A percentile compares a stretch with the other conserved stretches of the same genome.
These are phyloP conservation scores for Dictyostelium citrinum DNA, from an alignment of 78 protist species.

Conservation along the genomic window DNA sequence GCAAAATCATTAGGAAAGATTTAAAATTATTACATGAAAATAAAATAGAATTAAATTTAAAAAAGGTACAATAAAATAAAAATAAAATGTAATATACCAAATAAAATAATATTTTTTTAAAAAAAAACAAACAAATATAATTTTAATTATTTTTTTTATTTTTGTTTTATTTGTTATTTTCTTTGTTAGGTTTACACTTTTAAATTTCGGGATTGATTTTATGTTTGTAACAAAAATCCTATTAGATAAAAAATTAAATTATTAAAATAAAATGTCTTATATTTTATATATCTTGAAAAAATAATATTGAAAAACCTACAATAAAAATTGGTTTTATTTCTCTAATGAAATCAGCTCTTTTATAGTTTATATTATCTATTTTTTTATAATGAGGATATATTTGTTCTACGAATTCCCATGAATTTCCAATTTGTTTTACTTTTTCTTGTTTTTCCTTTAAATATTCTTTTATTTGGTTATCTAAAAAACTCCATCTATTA, in stretches of 20 bases:
- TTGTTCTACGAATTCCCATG: not conserved
- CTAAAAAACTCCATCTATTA: not conserved
- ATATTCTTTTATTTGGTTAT: not conserved
- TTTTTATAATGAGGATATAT: not conserved
- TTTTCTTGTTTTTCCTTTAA: not conserved
- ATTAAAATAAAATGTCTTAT: no score
- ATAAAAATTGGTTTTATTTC: not conserved
- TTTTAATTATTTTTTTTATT: not conserved
- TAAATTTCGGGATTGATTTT: not conserved
- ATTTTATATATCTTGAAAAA: no score
- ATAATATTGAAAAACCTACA: not conserved
- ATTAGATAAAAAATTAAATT: no score
- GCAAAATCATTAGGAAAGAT: conserved; percentile 23
- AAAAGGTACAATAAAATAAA: no score
- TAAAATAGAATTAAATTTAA: no score
- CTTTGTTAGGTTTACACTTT: not conserved
- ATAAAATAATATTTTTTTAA: no score
- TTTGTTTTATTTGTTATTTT: not conserved
- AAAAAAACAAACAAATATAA: no score
- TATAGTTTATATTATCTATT: not conserved
- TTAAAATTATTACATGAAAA: not conserved
- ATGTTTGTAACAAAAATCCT: not conserved
- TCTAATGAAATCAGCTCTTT: not conserved
- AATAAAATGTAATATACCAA: no score
- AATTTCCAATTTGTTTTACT: not conserved